phyloP scores from a whole-genome alignment of 805 yeast species.

The Geotrichum ghanense region DNA sequence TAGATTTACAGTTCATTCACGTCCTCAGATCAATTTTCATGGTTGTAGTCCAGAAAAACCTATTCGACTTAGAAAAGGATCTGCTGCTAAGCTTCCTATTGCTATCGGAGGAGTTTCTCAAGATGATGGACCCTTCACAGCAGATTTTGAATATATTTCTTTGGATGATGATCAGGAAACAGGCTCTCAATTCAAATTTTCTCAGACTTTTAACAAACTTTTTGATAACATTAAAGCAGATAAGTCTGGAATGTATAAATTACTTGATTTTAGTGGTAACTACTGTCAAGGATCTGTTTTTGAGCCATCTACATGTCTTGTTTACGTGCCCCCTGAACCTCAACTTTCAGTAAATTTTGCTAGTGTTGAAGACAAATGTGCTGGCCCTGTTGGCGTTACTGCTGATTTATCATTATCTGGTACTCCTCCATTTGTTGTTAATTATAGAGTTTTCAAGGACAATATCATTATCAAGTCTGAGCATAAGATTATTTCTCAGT shows the following conservation, averaged over 20 bases:
- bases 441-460: constrained; percentile 41
- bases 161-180: constrained; percentile 13
- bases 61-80: constrained; percentile 20
- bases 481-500: constrained; percentile 16
- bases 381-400: constrained; percentile 80
- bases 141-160: constrained; percentile 26
- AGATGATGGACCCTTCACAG: constrained; percentile 38
- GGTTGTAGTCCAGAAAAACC: constrained; percentile 23
- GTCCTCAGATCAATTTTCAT: constrained; percentile 38
- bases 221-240: constrained; percentile 15
- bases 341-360: constrained; percentile 31
- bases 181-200: constrained; percentile 20
- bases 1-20: constrained; percentile 40
- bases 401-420: constrained; percentile 65
- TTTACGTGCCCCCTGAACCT: constrained; percentile 51
- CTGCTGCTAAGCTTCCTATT: constrained; percentile 14
- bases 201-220: constrained; percentile 13
- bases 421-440: constrained; percentile 67
- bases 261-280: constrained; percentile 43
- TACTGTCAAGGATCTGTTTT: constrained; percentile 56
- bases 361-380: constrained; percentile 74
- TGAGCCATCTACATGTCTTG: constrained; percentile 42
- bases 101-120: constrained; percentile 12
- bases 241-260: constrained; percentile 54
- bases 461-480: constrained; percentile 19